Base-by-base conservation (phyloP, 2,329 filamentous ascomycete genomes). In the Pleomassaria siparia region DNA sequence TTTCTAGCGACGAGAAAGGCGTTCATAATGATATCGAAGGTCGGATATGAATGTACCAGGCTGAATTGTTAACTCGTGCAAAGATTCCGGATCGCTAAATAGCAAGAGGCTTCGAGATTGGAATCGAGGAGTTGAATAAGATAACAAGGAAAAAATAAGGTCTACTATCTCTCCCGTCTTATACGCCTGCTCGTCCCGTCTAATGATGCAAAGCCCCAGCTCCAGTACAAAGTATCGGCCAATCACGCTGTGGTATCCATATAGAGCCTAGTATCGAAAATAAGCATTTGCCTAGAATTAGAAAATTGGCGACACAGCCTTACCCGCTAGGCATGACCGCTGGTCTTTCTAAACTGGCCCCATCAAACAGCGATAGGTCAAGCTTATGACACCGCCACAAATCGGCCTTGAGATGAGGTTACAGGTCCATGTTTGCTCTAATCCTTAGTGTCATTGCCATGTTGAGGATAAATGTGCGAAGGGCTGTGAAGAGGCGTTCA, bases 1-100 rank as follows among this genome's bases (percentile, higher is more conserved):
- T 44, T 46, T 15, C 54, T 46, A 18, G 46, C 21, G 15, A 53
- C 18, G n/a, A 54, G 51, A n/a, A 39, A 13, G 24, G 26, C 4
- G 12, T n/a, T 21, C 46, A 48, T 48, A 8, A 16, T 26, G 16
- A 16, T 22, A 2, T 42, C 26, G 11, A 29, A n/a, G 30, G 28
- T 26, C 37, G 10, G 40, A 15, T 25, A n/a, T 40, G 25, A 41
- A 51, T 54, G 30, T 10, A 15, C 21, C 15, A 33, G 16, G 24
- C 11, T 26, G 30, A 22, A 13, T 5, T 33, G 21, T 4, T 22
- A 37, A 24, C 25, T 9, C 20, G 7, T 15, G 28, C 24, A 22
- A 32, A n/a, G 40, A 42, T 30, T 16, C 7, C 10, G 20, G 22
- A 32, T 22, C 33, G 26, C 26, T 41, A 11, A 16, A 16, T 28